Conservation (phyloP, 2,329 filamentous ascomycete species). For the Gnomoniopsis smithogilvyi region DNA sequence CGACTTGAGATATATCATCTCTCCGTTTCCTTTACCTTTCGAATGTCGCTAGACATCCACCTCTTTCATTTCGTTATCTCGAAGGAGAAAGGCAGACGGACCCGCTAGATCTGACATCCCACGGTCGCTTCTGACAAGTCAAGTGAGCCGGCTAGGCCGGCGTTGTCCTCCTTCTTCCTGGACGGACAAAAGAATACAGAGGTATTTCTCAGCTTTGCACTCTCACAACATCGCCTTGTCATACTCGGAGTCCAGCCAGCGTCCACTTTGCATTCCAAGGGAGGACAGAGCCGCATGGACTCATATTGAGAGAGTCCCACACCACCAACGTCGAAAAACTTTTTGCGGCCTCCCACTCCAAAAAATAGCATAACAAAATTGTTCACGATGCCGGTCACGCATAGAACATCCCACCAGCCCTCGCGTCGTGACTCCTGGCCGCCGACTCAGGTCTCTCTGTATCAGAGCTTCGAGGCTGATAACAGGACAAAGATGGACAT, state of each 20-base stretch:
- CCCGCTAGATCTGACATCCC: slow-evolving; percentile 16
- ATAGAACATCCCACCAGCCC: slow-evolving; percentile 1
- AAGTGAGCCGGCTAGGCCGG: slow-evolving; percentile 30
- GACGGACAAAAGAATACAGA: slow-evolving; percentile 11
- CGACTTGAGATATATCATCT: slow-evolving; percentile 1
- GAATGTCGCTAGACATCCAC: not conserved
- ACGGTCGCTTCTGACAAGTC: slow-evolving; percentile 17
- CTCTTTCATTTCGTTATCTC: not conserved
- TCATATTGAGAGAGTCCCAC: not conserved
- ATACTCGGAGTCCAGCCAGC: slow-evolving; percentile 8
- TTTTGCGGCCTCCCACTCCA: not conserved
- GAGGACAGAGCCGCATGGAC: not conserved
- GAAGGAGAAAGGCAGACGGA: slow-evolving; percentile 10
- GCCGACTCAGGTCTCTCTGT: slow-evolving; percentile 46
- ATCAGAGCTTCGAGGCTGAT: slow-evolving; percentile 38
- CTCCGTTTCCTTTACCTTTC: not conserved
- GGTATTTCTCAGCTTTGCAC: not conserved
- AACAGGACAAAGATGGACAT: slow-evolving; percentile 42
- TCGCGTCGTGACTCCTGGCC: slow-evolving; percentile 48
- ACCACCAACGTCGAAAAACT: not conserved
- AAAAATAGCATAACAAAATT: too few relatives aligned
- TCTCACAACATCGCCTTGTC: slow-evolving; percentile 6
- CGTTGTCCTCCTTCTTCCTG: slow-evolving; percentile 19
- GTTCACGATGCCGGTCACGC: slow-evolving; percentile 5
- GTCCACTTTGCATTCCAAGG: not conserved